phyloP scores from a whole-genome alignment of 1,284 basidiomycete genomes.

The Mycena citricolor region DNA sequence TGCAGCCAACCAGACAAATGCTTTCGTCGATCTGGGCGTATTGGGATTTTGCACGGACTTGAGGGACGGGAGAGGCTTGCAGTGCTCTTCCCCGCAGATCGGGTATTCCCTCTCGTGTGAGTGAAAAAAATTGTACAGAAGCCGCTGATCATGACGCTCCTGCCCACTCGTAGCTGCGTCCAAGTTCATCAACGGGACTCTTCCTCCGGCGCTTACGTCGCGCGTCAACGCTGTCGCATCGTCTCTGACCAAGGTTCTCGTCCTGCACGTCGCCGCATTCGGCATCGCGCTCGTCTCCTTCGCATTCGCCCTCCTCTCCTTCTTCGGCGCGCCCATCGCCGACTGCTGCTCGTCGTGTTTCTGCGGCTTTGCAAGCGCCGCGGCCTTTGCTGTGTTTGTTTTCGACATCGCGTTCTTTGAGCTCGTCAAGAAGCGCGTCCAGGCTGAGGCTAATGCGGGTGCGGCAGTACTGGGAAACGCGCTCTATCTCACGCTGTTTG shows the following conservation, averaged over 20 bases:
- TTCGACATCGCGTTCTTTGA: slow-evolving; percentile 21
- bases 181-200: slow-evolving; percentile 14
- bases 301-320: slow-evolving; percentile 17
- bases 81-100: slow-evolving; percentile 13
- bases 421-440: slow-evolving; percentile 12
- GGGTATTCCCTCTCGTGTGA: slow-evolving; percentile 13
- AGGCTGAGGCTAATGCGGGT: background rate
- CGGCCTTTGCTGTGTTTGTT: background rate
- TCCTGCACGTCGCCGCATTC: slow-evolving; percentile 20
- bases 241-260: slow-evolving; percentile 18
- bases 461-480: slow-evolving; percentile 8
- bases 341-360: slow-evolving; percentile 20
- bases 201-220: slow-evolving; percentile 10
- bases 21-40: slow-evolving; percentile 10
- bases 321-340: slow-evolving; percentile 19
- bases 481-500: slow-evolving; percentile 3
- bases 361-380: slow-evolving; percentile 14
- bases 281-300: slow-evolving; percentile 19
- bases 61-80: slow-evolving; percentile 13
- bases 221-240: slow-evolving; percentile 15
- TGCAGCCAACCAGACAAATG: slow-evolving; percentile 8
- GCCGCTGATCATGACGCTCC: too few species aligned
- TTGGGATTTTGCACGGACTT: slow-evolving; percentile 17
- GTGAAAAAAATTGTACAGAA: too few species aligned
- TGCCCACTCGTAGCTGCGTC: slow-evolving; percentile 1